Conservation (phyloP, 2,329 filamentous ascomycete species). For the Peltaster fructicola region DNA sequence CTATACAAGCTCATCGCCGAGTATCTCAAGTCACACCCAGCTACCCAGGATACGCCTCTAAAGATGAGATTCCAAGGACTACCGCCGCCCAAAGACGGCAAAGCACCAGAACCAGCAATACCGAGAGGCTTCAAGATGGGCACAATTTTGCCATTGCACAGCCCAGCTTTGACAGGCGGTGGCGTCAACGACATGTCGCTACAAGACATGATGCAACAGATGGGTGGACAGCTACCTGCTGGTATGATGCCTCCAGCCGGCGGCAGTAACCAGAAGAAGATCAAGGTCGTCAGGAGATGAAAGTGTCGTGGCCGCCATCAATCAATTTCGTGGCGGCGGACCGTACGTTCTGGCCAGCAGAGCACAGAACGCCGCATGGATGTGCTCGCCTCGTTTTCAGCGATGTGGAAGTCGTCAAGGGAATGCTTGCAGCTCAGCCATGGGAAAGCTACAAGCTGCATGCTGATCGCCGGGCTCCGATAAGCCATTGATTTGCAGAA, state of each 20-base stretch:
- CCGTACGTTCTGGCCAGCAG: no score
- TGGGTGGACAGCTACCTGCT: conserved; percentile 31
- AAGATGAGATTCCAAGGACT: conserved; percentile 57
- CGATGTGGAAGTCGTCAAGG: no score
- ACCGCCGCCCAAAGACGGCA: conserved; percentile 42
- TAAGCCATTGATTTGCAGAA: no score
- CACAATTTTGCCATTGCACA: conserved; percentile 68
- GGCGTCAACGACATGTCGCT: conserved; percentile 89
- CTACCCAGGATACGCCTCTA: conserved; percentile 52
- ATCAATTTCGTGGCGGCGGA: no score
- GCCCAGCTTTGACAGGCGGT: conserved; percentile 75
- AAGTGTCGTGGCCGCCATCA: no score
- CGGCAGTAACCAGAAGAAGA: conserved; percentile 16
- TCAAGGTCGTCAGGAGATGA: no score
- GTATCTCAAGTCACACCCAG: conserved; percentile 63
- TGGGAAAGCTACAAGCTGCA: no score
- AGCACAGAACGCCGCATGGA: no score
- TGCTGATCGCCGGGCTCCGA: no score
- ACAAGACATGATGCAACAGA: conserved; percentile 93
- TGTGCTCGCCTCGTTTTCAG: no score
- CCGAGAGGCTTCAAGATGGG: conserved; percentile 87
- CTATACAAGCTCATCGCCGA: conserved; percentile 65
- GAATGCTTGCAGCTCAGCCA: no score
- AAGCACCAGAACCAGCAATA: conserved; percentile 39
- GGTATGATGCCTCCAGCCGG: conserved; percentile 15